Evolutionary conservation across 2,329 filamentous ascomycete species (phyloP).

Genomic region (Microthyrium microscopicum): DNA sequence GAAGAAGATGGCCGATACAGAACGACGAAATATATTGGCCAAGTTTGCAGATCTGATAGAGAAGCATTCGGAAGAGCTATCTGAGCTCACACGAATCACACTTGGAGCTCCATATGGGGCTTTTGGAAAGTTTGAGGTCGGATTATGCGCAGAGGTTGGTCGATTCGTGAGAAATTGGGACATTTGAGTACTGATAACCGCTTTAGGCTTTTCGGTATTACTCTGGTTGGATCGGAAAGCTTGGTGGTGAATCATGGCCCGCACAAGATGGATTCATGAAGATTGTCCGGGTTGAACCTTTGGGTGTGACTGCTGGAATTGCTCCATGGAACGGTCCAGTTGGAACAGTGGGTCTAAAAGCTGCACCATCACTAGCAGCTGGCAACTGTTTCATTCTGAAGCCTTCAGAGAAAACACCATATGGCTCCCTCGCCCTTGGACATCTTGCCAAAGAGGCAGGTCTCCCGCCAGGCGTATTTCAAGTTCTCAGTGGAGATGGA

Average conservation of each 20-base stretch:
- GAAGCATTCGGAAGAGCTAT: conserved; percentile 13
- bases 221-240: conserved; percentile 24
- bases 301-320: conserved; percentile 26
- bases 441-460: conserved; percentile 23
- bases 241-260: conserved; percentile 22
- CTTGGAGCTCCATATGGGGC: conserved; percentile 28
- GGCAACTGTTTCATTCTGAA: conserved; percentile 23
- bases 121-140: conserved; percentile 29
- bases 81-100: conserved; percentile 25
- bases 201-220: conserved; percentile 19
- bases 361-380: conserved; percentile 19
- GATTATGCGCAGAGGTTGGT: conserved; percentile 18
- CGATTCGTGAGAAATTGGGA: not conserved
- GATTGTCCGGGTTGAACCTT: conserved; percentile 24
- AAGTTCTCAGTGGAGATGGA: conserved; percentile 22
- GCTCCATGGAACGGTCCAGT: conserved; percentile 26
- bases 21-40: conserved; percentile 16
- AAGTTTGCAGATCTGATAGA: conserved; percentile 19
- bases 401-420: conserved; percentile 24
- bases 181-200: conserved; percentile 10
- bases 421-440: conserved; percentile 21
- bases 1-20: conserved; percentile 16
- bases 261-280: conserved; percentile 30
- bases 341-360: conserved; percentile 21
- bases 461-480: conserved; percentile 25